A percentile compares a stretch with the other conserved stretches of the same genome.
Evolutionary conservation across 495 filamentous ascomycete genomes (phyloP).

Genomic region (Endocarpon pusillum): DNA sequence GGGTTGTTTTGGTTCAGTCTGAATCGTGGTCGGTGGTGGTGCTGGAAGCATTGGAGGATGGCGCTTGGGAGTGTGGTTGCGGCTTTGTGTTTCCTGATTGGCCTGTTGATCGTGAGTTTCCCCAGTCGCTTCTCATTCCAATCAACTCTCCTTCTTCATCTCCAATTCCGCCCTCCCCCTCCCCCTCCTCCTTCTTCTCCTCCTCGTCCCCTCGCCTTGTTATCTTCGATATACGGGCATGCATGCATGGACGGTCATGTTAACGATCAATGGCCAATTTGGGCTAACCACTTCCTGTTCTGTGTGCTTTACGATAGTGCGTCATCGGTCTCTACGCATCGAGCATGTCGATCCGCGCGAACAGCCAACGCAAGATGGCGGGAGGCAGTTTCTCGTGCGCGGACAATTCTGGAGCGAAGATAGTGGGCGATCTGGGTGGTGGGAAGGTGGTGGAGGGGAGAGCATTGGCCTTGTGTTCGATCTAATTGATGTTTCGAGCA

Average conservation of each 20-base stretch:
- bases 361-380: slow-evolving; percentile 17
- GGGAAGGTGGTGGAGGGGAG: too few relatives aligned
- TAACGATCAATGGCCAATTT: not conserved
- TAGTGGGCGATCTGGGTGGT: too few relatives aligned
- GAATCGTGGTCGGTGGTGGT: slow-evolving; percentile 18
- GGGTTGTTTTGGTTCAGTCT: slow-evolving; percentile 28
- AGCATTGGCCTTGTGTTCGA: too few relatives aligned
- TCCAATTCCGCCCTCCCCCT: not conserved
- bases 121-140: not conserved
- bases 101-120: slow-evolving; percentile 18
- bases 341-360: slow-evolving; percentile 23
- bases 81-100: slow-evolving; percentile 15
- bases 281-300: not conserved
- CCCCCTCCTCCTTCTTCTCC: not conserved
- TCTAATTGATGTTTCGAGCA: too few relatives aligned
- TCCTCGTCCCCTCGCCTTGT: not conserved
- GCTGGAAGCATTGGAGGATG: slow-evolving; percentile 17
- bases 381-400: slow-evolving; percentile 24
- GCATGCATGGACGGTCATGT: not conserved
- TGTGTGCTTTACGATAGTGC: slow-evolving; percentile 11
- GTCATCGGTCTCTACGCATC: slow-evolving; percentile 28
- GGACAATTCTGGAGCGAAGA: slow-evolving; percentile 20
- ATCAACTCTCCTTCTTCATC: not conserved
- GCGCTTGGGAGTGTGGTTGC: slow-evolving; percentile 22
- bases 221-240: not conserved